Conservation (phyloP, 352 stramenopile species). For the Phytopythium aichiense region DNA sequence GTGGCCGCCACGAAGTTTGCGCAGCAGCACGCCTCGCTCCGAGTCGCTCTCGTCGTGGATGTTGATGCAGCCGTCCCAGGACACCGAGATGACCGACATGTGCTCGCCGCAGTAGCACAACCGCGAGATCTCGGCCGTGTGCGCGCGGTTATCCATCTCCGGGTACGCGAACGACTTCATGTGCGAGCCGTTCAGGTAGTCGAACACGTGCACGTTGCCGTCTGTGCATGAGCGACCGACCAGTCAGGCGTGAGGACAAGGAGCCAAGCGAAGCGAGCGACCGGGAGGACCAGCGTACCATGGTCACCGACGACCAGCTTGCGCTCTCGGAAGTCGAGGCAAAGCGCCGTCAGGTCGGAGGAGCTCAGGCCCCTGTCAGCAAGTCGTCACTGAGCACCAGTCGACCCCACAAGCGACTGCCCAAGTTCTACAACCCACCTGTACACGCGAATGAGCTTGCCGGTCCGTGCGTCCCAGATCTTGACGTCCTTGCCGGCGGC, state of each 20-base stretch:
- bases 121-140: slow-evolving; percentile 66
- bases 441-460: slow-evolving; percentile 79
- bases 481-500: slow-evolving; percentile 74
- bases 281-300: slow-evolving; percentile 16
- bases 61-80: slow-evolving; percentile 77
- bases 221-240: slow-evolving; percentile 14
- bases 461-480: slow-evolving; percentile 85
- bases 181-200: slow-evolving; percentile 84
- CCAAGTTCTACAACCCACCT: slow-evolving; percentile 16
- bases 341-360: slow-evolving; percentile 73
- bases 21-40: slow-evolving; percentile 70
- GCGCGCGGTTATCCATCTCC: slow-evolving; percentile 56
- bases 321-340: slow-evolving; percentile 75
- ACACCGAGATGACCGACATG: slow-evolving; percentile 79
- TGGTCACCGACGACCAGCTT: slow-evolving; percentile 88
- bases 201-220: slow-evolving; percentile 75
- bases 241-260: neutral
- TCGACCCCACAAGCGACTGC: neutral
- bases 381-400: neutral
- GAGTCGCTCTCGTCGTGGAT: slow-evolving; percentile 86
- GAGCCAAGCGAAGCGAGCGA: neutral
- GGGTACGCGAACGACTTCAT: slow-evolving; percentile 86
- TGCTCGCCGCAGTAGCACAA: slow-evolving; percentile 84
- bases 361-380: slow-evolving; percentile 40
- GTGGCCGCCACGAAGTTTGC: slow-evolving; percentile 70